Evolutionary conservation across 2,329 filamentous ascomycete genomes (phyloP).

Genomic region (Botryotinia narcissicola): DNA sequence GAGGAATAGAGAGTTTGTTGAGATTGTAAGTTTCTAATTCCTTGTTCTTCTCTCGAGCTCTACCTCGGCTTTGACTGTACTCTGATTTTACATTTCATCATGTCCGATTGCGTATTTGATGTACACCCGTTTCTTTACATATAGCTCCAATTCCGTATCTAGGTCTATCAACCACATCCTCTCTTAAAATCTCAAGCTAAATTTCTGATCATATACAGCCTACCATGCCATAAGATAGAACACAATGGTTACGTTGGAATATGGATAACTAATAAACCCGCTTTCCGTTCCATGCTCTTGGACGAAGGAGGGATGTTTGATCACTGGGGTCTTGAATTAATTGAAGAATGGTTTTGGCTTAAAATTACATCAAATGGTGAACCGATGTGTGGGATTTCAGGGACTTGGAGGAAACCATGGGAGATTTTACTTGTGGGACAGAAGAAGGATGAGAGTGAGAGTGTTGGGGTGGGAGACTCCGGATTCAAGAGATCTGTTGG

Average conservation of each 20-base stretch:
- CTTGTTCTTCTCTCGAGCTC: background rate
- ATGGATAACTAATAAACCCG: slow-evolving; percentile 74
- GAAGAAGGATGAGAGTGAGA: background rate
- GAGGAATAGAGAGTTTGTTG: background rate
- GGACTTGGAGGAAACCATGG: slow-evolving; percentile 70
- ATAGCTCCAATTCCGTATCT: background rate
- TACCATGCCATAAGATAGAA: slow-evolving; percentile 6
- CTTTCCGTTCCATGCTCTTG: slow-evolving; percentile 53
- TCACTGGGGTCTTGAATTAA: slow-evolving; percentile 62
- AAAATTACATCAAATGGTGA: slow-evolving; percentile 67
- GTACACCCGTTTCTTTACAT: fast-evolving
- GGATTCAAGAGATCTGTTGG: slow-evolving; percentile 31
- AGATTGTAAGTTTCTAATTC: background rate
- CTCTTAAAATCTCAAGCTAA: slow-evolving; percentile 53
- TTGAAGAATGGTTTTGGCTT: slow-evolving; percentile 76
- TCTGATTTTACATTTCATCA: background rate
- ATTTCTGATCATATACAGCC: slow-evolving; percentile 26
- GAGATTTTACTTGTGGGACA: slow-evolving; percentile 65
- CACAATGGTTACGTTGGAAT: slow-evolving; percentile 61
- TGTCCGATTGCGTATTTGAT: background rate
- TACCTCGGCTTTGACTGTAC: background rate
- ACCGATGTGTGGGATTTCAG: slow-evolving; percentile 52
- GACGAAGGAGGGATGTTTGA: slow-evolving; percentile 57
- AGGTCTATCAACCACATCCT: slow-evolving; percentile 56
- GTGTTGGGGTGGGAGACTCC: background rate